Evolutionary conservation across 108 stramenopile genomes (phyloP).

Genomic region (Cyclotella distinguenda): DNA sequence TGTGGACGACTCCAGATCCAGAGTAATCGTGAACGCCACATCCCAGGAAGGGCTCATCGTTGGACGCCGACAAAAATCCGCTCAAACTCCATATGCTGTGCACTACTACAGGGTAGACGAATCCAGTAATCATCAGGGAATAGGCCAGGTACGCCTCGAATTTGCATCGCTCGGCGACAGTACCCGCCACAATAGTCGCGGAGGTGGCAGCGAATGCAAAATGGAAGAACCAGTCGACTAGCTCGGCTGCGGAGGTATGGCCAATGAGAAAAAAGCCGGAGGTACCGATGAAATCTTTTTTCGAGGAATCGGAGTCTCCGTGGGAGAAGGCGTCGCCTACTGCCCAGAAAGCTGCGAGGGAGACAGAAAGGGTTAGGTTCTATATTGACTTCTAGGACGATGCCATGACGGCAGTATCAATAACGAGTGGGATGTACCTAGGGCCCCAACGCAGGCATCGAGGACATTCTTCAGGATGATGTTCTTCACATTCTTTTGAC

Average conservation of each 20-base stretch:
- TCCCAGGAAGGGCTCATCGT: conserved; percentile 60
- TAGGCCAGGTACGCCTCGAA: conserved; percentile 67
- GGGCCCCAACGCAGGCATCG: conserved; percentile 56
- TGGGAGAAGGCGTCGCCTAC: conserved; percentile 62
- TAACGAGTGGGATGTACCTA: no score
- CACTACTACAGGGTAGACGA: conserved; percentile 68
- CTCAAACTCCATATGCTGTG: conserved; percentile 78
- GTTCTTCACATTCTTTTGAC: conserved; percentile 59
- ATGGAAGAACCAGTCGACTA: conserved; percentile 84
- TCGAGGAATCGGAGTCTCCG: conserved; percentile 26
- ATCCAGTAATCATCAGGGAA: conserved; percentile 50
- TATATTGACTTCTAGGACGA: no score
- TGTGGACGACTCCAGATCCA: conserved; percentile 71
- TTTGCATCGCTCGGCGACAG: conserved; percentile 88
- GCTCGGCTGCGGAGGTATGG: conserved; percentile 11
- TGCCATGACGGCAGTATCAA: no score
- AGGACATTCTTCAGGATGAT: conserved; percentile 71
- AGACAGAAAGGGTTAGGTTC: neutral
- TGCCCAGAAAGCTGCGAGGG: conserved; percentile 35
- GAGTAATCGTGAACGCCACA: conserved; percentile 76
- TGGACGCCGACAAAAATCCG: conserved; percentile 65
- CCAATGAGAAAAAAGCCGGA: conserved; percentile 31
- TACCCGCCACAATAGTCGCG: conserved; percentile 91
- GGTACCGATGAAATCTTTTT: conserved; percentile 39
- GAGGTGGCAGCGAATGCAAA: conserved; percentile 82